Evolutionary conservation across 2,329 filamentous ascomycete genomes (phyloP).

Genomic region (Microsporum canis): DNA sequence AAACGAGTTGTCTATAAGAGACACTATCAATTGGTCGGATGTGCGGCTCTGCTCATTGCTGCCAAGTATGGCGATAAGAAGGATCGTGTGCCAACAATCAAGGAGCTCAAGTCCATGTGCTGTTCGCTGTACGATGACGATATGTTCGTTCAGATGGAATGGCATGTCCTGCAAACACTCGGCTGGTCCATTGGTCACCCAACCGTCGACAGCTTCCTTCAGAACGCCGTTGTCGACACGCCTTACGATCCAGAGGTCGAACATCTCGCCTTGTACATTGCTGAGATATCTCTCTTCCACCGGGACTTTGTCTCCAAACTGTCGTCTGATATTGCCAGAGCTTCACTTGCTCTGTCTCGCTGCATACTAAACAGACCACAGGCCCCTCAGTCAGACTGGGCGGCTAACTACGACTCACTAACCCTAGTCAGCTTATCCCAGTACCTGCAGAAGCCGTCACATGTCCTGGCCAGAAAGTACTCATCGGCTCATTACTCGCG

Average conservation of each 20-base stretch:
- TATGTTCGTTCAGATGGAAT: slow-evolving; percentile 99
- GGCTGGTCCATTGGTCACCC: slow-evolving; percentile 95
- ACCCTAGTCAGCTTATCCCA: slow-evolving; percentile 52
- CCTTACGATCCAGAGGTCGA: slow-evolving; percentile 75
- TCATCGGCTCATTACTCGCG: slow-evolving; percentile 53
- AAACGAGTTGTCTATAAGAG: slow-evolving; percentile 97
- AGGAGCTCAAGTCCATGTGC: slow-evolving; percentile 98
- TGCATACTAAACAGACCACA: slow-evolving; percentile 76
- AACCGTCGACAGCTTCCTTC: slow-evolving; percentile 86
- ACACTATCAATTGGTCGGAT: slow-evolving; percentile 95
- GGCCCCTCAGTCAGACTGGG: slow-evolving; percentile 64
- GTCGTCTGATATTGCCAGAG: slow-evolving; percentile 80
- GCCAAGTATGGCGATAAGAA: slow-evolving; percentile 99
- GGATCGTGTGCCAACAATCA: slow-evolving; percentile 93
- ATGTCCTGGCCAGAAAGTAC: slow-evolving; percentile 58
- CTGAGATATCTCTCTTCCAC: slow-evolving; percentile 91
- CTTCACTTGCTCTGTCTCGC: slow-evolving; percentile 72
- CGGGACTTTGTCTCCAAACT: slow-evolving; percentile 90
- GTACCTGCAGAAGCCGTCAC: slow-evolving; percentile 55
- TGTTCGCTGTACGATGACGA: slow-evolving; percentile 95
- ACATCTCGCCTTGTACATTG: slow-evolving; percentile 87
- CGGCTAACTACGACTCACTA: slow-evolving; percentile 41
- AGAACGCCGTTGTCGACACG: slow-evolving; percentile 68
- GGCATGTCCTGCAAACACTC: slow-evolving; percentile 95
- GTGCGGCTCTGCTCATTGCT: slow-evolving; percentile 87